Evolutionary conservation across 2,329 filamentous ascomycete genomes (phyloP).

Genomic region (Diaporthe nobilis): DNA sequence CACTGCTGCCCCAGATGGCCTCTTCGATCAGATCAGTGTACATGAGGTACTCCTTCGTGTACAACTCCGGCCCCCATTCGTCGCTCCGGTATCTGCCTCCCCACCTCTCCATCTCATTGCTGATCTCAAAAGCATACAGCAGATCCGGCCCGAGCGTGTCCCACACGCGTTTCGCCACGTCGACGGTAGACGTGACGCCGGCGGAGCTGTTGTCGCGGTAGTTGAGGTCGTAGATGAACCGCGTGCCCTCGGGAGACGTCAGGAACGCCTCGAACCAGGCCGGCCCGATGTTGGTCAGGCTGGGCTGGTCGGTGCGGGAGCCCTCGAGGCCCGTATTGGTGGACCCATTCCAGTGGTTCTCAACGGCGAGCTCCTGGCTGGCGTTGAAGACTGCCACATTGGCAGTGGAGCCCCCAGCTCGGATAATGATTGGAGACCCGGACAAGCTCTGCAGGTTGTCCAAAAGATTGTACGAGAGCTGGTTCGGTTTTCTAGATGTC

Average conservation of each 20-base stretch:
- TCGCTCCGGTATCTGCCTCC: slow-evolving; percentile 28
- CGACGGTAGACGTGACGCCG: slow-evolving; percentile 13
- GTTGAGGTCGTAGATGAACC: slow-evolving; percentile 32
- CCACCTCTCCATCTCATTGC: slow-evolving; percentile 34
- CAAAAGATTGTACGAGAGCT: slow-evolving; percentile 27
- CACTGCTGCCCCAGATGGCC: slow-evolving; percentile 2
- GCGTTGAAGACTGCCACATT: slow-evolving; percentile 32
- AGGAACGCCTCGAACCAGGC: slow-evolving; percentile 34
- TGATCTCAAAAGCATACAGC: slow-evolving; percentile 29
- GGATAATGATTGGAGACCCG: slow-evolving; percentile 14
- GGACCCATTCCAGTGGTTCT: slow-evolving; percentile 30
- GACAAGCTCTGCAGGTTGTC: slow-evolving; percentile 8
- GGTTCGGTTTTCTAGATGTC: not conserved
- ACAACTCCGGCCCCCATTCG: slow-evolving; percentile 21
- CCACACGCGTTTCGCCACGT: slow-evolving; percentile 23
- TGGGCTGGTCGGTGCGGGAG: slow-evolving; percentile 24
- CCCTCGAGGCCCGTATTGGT: slow-evolving; percentile 25
- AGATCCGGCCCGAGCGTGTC: slow-evolving; percentile 20
- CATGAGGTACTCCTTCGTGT: slow-evolving; percentile 12
- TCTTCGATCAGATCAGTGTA: slow-evolving; percentile 14
- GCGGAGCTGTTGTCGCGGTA: slow-evolving; percentile 23
- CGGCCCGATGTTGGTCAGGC: slow-evolving; percentile 32
- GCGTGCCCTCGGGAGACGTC: slow-evolving; percentile 23
- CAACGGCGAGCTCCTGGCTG: slow-evolving; percentile 12
- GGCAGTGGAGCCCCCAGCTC: slow-evolving; percentile 44